phyloP scores from a whole-genome alignment of 116 monocot species.

The Papilionanthe hybrid region DNA sequence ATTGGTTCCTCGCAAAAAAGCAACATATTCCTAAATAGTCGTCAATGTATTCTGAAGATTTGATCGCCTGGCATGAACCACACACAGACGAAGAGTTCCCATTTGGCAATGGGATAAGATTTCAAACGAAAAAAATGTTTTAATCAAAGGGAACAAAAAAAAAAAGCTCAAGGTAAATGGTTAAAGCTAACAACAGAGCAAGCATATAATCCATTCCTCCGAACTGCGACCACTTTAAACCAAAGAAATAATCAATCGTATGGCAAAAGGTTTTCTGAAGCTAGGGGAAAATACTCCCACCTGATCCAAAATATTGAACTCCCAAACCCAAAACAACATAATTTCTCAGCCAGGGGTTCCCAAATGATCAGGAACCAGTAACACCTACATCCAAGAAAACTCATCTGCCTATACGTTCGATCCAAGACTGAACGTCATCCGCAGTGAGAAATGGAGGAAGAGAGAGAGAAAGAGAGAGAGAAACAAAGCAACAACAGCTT shows the following conservation, averaged over 20 bases:
- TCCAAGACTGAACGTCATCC: not conserved
- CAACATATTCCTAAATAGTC: no score
- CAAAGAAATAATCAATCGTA: not conserved
- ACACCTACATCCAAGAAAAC: not conserved
- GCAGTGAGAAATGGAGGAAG: no score
- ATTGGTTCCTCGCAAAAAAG: no score
- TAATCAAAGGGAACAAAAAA: not conserved
- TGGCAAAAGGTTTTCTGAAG: not conserved
- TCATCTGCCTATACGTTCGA: not conserved
- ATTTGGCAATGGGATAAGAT: not conserved
- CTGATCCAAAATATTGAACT: not conserved
- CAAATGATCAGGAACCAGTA: not conserved
- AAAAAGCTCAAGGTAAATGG: not conserved
- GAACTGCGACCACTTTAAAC: not conserved
- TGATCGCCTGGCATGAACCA: not conserved
- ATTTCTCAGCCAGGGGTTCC: not conserved
- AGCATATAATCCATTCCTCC: not conserved
- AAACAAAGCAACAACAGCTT: conserved; percentile 2
- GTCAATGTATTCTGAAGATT: no score
- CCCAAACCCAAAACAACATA: not conserved
- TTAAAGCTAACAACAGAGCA: not conserved
- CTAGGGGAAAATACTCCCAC: conserved; percentile 1
- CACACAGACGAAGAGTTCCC: not conserved
- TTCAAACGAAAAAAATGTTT: conserved; percentile 1
- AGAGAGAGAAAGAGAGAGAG: not conserved